Conservation (phyloP, 441 rosid genomes). For the Erysimum cheiri region DNA sequence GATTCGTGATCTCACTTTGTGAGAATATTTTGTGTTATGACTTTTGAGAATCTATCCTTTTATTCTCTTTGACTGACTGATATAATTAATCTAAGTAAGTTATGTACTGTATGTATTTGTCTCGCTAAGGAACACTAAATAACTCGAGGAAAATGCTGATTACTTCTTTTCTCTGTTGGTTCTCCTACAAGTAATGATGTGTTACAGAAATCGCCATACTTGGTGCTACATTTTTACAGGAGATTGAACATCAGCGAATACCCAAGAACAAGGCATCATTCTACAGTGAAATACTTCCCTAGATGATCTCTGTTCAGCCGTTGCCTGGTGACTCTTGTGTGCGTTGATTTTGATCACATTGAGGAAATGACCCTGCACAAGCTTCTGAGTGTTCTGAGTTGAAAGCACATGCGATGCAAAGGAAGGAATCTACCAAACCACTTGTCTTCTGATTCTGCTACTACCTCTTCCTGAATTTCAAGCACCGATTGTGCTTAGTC, state of each 20-base stretch:
- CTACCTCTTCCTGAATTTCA: conserved; percentile 64
- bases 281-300: conserved; percentile 17
- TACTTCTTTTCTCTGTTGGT: conserved; percentile 29
- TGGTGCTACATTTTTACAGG: conserved; percentile 23
- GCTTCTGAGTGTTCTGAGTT: conserved; percentile 29
- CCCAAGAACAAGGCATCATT: conserved; percentile 21
- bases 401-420: conserved; percentile 24
- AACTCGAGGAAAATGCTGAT: conserved; percentile 24
- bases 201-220: conserved; percentile 13
- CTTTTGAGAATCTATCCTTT: neutral
- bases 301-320: conserved; percentile 11
- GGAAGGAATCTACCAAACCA: conserved; percentile 31
- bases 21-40: neutral
- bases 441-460: conserved; percentile 19
- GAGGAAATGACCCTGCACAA: conserved; percentile 31
- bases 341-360: conserved; percentile 29
- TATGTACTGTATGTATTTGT: neutral
- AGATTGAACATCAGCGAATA: conserved; percentile 24
- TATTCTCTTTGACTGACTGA: neutral
- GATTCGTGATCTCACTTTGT: neutral
- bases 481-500: conserved; percentile 72
- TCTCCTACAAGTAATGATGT: conserved; percentile 32
- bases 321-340: conserved; percentile 12
- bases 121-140: conserved; percentile 11
- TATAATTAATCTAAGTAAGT: neutral